Evolutionary conservation across 345 rosid species (phyloP), one percentile per base, ranked within the genome.

Genomic region (Raphanus sativus): DNA sequence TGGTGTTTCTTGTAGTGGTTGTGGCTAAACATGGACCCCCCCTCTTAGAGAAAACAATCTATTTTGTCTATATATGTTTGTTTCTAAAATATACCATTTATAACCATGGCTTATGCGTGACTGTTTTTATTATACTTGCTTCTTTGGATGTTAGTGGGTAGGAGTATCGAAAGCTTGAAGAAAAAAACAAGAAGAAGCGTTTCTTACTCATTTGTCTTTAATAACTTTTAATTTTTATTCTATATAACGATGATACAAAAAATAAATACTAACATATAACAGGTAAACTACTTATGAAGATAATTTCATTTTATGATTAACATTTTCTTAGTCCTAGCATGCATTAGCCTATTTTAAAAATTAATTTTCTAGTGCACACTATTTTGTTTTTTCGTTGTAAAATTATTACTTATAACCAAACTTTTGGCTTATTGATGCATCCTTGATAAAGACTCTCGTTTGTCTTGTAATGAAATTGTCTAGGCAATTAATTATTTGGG

Each of bases 61-160:
- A 56, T 61, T 78, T 79, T 73, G 82, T 79, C 74, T 52, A 68
- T 60, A 67, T 79, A 67, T 79, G 82, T 79, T 79, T 73, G 65
- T 73, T 73, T 67, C 74, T 73, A 36, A 67, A 33, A 48, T 48
- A 48, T 67, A 62, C 36, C 69, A 67, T 30, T 75, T 75, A 68
- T 60, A 61, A 70, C 50, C 24, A 59, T 36, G 54, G 42, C 30
- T 70, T 71, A 30, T 71, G 66, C 30, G 61, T 50, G 48, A 62
- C 52, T 70, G 59, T 63, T 56, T 70, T 52, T 69, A 25, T 71
- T 72, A 48, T 59, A 13, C 45, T 78, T 71, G 16, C 58, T 56
- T 67, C 62, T 48, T 48, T 62, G 77, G 77, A 33, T 50, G 81
- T 74, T 61, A 79, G 82, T 67, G 42, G 82, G 74, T 73, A 50